Evolutionary conservation across 306 rosid species (phyloP).

Genomic region (Cucurbita ficifolia): DNA sequence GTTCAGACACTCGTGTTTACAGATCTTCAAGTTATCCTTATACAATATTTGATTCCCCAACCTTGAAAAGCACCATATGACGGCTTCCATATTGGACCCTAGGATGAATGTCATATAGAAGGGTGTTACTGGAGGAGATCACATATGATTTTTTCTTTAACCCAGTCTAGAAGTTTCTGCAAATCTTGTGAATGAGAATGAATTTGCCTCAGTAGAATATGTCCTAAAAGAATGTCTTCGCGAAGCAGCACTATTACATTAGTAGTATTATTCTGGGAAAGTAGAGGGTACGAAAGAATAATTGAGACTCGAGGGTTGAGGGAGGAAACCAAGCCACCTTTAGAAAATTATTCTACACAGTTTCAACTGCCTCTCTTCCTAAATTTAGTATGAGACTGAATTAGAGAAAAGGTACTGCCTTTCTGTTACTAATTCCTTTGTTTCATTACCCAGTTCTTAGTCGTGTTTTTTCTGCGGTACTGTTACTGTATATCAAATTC

Average conservation of each 20-base stretch:
- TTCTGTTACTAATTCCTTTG: background rate
- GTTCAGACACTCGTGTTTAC: background rate
- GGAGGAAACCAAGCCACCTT: background rate
- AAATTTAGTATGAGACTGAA: background rate
- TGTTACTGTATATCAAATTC: background rate
- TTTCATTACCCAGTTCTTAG: background rate
- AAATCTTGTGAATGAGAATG: background rate
- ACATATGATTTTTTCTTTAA: background rate
- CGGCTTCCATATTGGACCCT: background rate
- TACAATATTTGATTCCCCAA: background rate
- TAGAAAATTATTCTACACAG: background rate
- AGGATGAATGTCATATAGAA: background rate
- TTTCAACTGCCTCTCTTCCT: background rate
- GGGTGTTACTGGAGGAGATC: background rate
- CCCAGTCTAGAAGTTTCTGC: background rate
- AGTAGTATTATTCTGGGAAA: background rate
- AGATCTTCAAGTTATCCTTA: background rate
- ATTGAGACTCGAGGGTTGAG: background rate
- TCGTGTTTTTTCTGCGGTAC: background rate
- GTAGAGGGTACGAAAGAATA: background rate
- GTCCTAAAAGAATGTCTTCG: background rate
- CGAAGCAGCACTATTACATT: background rate
- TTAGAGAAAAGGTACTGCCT: background rate
- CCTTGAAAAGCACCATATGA: background rate
- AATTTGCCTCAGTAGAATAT: background rate